Evolutionary conservation across 495 filamentous ascomycete species (phyloP).

Genomic region (Parathielavia hyrcaniae): DNA sequence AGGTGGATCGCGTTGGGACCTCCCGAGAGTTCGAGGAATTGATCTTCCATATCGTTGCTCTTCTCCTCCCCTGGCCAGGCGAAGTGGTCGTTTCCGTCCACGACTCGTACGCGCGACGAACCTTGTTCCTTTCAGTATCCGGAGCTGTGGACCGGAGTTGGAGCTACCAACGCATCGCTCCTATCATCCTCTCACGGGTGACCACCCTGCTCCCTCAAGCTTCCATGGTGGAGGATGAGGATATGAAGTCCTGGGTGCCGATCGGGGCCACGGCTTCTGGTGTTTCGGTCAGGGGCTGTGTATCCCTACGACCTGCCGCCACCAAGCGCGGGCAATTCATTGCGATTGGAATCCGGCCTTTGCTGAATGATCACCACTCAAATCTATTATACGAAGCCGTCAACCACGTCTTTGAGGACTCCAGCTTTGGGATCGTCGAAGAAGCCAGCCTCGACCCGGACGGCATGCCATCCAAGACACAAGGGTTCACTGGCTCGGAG

Average conservation of each 20-base stretch:
- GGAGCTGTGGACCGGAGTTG: not conserved
- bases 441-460: conserved; percentile 32
- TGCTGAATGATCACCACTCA: conserved; percentile 47
- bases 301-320: conserved; percentile 63
- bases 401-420: conserved; percentile 69
- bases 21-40: conserved; percentile 61
- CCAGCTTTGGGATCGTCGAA: conserved; percentile 66
- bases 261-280: conserved; percentile 56
- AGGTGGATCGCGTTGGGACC: conserved; percentile 48
- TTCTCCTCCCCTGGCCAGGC: conserved; percentile 60
- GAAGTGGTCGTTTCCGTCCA: conserved; percentile 42
- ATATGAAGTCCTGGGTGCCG: conserved; percentile 56
- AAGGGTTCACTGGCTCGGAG: conserved; percentile 51
- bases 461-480: conserved; percentile 25
- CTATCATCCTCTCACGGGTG: conserved; percentile 14
- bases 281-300: conserved; percentile 57
- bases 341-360: conserved; percentile 59
- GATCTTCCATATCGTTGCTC: conserved; percentile 49
- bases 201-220: conserved; percentile 56
- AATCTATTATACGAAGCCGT: conserved; percentile 72
- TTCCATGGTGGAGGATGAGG: conserved; percentile 49
- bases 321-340: conserved; percentile 74
- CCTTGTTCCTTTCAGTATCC: conserved; percentile 18
- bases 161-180: not conserved
- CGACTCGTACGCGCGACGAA: conserved; percentile 28